These are phyloP conservation scores for Amaranthus cruentus DNA, from an alignment of 148 eudicot species.

Conservation along the genomic window DNA sequence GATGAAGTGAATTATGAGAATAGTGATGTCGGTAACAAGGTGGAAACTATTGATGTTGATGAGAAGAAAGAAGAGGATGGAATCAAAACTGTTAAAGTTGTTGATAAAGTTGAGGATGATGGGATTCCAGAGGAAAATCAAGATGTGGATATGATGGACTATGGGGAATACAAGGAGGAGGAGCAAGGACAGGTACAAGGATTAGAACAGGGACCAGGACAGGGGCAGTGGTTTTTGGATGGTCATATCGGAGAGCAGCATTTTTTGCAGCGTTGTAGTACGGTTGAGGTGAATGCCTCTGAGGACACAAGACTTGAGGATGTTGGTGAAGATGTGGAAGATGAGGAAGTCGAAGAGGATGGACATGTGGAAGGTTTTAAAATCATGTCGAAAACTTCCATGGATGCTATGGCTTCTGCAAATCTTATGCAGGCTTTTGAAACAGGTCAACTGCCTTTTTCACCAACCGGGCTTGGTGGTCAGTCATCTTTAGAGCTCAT, in stretches of 20 bases:
- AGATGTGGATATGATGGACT: slow-evolving; percentile 35
- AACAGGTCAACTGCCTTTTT: slow-evolving; percentile 35
- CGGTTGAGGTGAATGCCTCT: slow-evolving; percentile 19
- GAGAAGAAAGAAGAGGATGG: slow-evolving; percentile 9
- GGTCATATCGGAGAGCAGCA: slow-evolving; percentile 39
- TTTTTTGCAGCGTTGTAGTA: slow-evolving; percentile 50
- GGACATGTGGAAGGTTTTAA: slow-evolving; percentile 33
- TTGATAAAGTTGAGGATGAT: slow-evolving; percentile 9
- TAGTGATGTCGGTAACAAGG: slow-evolving; percentile 6
- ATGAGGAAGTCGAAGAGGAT: slow-evolving; percentile 38
- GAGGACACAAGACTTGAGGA: slow-evolving; percentile 33
- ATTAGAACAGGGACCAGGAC: slow-evolving; percentile 28
- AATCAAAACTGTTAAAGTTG: background rate
- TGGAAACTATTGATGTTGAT: slow-evolving; percentile 23
- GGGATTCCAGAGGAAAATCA: slow-evolving; percentile 27
- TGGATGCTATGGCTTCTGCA: slow-evolving; percentile 39
- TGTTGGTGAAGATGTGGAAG: slow-evolving; percentile 33
- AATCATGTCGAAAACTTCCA: slow-evolving; percentile 27
- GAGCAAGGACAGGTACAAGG: slow-evolving; percentile 44
- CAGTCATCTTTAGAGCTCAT: slow-evolving; percentile 38
- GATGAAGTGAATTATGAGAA: slow-evolving; percentile 2
- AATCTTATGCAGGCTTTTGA: slow-evolving; percentile 53
- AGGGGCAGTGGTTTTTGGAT: slow-evolving; percentile 42
- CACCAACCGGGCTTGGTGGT: slow-evolving; percentile 33
- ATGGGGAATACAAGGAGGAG: slow-evolving; percentile 35